Evolutionary conservation across 2,329 filamentous ascomycete species (phyloP).

Genomic region (Chaetomium sp.): DNA sequence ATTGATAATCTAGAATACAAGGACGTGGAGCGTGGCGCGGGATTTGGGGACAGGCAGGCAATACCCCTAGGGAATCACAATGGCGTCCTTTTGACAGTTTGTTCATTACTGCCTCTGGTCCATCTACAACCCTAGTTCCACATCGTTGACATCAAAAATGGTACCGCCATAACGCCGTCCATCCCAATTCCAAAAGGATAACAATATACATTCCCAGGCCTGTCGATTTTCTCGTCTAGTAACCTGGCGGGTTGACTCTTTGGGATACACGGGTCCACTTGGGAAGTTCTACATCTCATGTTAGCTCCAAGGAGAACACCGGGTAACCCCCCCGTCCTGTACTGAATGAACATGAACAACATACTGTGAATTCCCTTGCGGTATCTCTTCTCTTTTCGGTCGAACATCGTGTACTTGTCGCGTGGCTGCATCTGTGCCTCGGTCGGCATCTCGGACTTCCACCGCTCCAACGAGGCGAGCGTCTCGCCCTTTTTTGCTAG

Average conservation of each 20-base stretch:
- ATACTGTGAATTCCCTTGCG: constrained; percentile 95
- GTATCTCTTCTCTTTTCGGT: constrained; percentile 91
- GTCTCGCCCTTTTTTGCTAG: constrained; percentile 66
- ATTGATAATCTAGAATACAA: not conserved
- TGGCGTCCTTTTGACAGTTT: not conserved
- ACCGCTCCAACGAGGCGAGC: constrained; percentile 73
- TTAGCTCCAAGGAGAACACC: constrained; percentile 4
- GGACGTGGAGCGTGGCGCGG: not conserved
- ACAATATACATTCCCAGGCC: constrained; percentile 17
- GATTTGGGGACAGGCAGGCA: not conserved
- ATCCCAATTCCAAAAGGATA: constrained; percentile 21
- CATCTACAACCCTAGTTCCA: not conserved
- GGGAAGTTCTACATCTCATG: constrained; percentile 54
- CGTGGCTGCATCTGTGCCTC: constrained; percentile 92
- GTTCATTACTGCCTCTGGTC: not conserved
- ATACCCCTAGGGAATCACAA: constrained; percentile 14
- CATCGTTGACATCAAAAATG: too few relatives aligned
- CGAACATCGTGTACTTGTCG: constrained; percentile 98
- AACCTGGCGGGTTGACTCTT: constrained; percentile 88
- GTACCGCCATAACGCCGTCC: constrained; percentile 14
- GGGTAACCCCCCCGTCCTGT: not conserved
- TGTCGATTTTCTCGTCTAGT: constrained; percentile 43
- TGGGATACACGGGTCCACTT: constrained; percentile 97
- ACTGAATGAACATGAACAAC: constrained; percentile 32
- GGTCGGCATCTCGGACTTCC: constrained; percentile 93